Evolutionary conservation across 805 yeast genomes (phyloP).

Genomic region (Nakazawaea siamensis): DNA sequence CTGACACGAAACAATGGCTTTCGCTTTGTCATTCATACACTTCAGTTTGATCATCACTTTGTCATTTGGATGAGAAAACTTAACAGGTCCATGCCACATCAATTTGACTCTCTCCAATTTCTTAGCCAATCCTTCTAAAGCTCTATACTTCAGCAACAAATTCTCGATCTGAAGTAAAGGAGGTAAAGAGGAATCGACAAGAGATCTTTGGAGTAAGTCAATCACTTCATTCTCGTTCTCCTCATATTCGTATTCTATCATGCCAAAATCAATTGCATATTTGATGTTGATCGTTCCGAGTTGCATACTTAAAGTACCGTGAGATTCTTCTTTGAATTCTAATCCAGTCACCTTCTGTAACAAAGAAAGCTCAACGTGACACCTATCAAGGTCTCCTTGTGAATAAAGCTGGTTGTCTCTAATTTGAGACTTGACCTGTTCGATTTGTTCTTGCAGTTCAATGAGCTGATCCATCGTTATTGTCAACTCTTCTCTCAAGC

Average conservation of each 20-base stretch:
- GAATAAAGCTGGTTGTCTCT: constrained; percentile 8
- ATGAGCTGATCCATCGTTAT: neutral
- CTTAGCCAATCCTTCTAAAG: neutral
- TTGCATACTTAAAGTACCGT: neutral
- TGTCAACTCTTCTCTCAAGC: constrained; percentile 2
- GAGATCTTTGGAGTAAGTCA: neutral
- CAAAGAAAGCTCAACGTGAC: constrained; percentile 11
- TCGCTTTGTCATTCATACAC: too few species aligned
- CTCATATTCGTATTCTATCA: neutral
- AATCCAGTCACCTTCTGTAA: constrained; percentile 6
- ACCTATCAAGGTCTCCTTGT: constrained; percentile 9
- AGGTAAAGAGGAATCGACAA: neutral
- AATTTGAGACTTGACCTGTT: constrained; percentile 5
- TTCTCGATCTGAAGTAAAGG: neutral
- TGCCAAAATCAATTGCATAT: neutral
- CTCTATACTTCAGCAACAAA: constrained; percentile 1
- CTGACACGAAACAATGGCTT: too few species aligned
- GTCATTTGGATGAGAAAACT: neutral
- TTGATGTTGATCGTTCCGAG: neutral
- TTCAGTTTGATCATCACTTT: too few species aligned
- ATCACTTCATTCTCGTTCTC: neutral
- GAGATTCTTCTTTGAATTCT: neutral
- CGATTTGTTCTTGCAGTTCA: constrained; percentile 1
- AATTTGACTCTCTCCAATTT: constrained; percentile 5
- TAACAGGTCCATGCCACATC: constrained; percentile 1